A percentile compares a stretch with the other conserved stretches of the same genome.
These are phyloP conservation scores for Podila clonocystis DNA, from an alignment of 192 early-diverging fungal species.

Conservation along the genomic window DNA sequence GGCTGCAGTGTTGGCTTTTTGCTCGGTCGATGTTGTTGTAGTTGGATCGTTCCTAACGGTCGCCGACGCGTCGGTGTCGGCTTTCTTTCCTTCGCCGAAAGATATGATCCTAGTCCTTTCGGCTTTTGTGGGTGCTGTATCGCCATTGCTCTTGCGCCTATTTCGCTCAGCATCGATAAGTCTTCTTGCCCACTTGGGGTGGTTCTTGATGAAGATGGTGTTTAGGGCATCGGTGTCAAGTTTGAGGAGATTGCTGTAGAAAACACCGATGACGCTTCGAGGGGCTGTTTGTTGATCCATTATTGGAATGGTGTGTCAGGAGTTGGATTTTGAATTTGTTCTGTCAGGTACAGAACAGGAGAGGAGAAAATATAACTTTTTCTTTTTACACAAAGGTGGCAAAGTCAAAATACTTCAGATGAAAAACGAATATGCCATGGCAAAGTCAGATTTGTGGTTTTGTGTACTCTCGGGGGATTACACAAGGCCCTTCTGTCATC, in stretches of 20 bases:
- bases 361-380: too few relatives aligned
- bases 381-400: too few relatives aligned
- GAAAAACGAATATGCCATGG: too few relatives aligned
- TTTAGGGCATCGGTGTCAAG: constrained; percentile 3
- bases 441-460: too few relatives aligned
- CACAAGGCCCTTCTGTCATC: too few relatives aligned
- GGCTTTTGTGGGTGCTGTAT: neutral
- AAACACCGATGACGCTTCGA: constrained; percentile 4
- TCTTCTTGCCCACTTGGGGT: constrained; percentile 1
- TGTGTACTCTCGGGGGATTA: too few relatives aligned
- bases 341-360: too few relatives aligned
- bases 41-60: neutral
- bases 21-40: neutral
- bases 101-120: constrained; percentile 7
- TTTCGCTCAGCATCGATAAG: constrained; percentile 10
- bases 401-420: too few relatives aligned
- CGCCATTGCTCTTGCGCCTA: constrained; percentile 6
- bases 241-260: constrained; percentile 7
- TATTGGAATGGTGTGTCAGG: constrained; percentile 3
- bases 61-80: neutral
- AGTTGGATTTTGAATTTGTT: too few relatives aligned
- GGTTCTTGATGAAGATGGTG: neutral
- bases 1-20: too few relatives aligned
- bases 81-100: neutral
- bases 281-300: neutral